These are phyloP conservation scores for Raphidocelis subcapitata DNA, from an alignment of 139 green algal species.

Conservation along the genomic window DNA sequence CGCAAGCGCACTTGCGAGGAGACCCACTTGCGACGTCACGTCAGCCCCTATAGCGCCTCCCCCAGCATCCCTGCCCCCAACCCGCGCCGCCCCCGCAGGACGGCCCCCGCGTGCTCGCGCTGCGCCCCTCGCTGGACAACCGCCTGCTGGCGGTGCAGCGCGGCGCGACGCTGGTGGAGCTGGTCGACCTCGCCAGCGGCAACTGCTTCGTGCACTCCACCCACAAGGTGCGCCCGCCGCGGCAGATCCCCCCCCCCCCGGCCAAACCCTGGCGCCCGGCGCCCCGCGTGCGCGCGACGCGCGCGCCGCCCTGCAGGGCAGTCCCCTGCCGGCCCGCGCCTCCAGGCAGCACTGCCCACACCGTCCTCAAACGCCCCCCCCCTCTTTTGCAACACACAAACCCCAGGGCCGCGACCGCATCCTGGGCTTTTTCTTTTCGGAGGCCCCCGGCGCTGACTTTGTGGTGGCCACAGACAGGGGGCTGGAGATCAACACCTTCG, in stretches of 20 bases:
- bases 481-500: conserved; percentile 45
- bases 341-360: no score
- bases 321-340: no score
- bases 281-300: no score
- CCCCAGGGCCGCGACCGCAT: conserved; percentile 26
- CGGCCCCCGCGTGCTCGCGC: conserved; percentile 28
- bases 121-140: conserved; percentile 50
- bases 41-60: no score
- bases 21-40: no score
- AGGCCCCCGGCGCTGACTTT: conserved; percentile 41
- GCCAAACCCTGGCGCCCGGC: no score
- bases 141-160: conserved; percentile 44
- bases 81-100: conserved; percentile 16
- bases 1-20: no score
- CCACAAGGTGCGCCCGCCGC: conserved; percentile 4
- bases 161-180: conserved; percentile 30
- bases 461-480: conserved; percentile 41
- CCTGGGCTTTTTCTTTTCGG: conserved; percentile 56
- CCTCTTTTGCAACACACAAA: background rate
- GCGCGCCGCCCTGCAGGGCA: no score
- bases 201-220: conserved; percentile 42
- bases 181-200: conserved; percentile 36
- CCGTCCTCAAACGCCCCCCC: no score
- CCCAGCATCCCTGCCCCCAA: no score
- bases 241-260: no score